phyloP scores from a whole-genome alignment of 2,329 filamentous ascomycete species.

The Mycosphaerelloides madeirae region DNA sequence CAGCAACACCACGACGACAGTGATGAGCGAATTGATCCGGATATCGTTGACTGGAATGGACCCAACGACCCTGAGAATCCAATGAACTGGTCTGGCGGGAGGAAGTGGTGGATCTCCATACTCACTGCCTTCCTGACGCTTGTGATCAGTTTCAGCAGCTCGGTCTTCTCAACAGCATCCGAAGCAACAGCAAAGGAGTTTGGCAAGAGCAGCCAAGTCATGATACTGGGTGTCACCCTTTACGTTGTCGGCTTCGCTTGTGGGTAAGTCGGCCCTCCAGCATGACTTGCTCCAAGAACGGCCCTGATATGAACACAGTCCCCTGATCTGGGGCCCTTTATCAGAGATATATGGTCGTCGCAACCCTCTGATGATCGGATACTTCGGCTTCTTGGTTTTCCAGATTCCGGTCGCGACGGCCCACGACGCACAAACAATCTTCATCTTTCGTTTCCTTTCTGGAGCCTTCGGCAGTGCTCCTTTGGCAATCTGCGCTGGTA shows the following conservation, averaged over 20 bases:
- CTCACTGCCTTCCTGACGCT: conserved; percentile 15
- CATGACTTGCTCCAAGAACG: background rate
- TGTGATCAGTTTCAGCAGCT: conserved; percentile 52
- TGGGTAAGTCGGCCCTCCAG: conserved; percentile 2
- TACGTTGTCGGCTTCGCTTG: conserved; percentile 26
- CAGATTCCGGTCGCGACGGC: conserved; percentile 52
- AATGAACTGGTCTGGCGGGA: conserved; percentile 39
- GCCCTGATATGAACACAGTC: conserved; percentile 28
- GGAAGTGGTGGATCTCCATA: conserved; percentile 33
- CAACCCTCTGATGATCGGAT: conserved; percentile 29
- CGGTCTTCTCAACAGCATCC: conserved; percentile 12
- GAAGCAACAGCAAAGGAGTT: conserved; percentile 12
- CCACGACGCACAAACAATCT: conserved; percentile 49
- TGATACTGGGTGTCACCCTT: conserved; percentile 18
- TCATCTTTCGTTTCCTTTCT: conserved; percentile 50
- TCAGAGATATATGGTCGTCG: conserved; percentile 54
- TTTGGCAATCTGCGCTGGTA: conserved; percentile 48
- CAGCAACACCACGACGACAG: conserved; percentile 9
- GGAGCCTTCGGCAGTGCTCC: conserved; percentile 48
- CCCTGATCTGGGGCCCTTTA: conserved; percentile 7
- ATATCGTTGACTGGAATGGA: conserved; percentile 16
- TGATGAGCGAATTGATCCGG: conserved; percentile 4
- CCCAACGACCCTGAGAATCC: conserved; percentile 41
- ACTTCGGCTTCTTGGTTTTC: conserved; percentile 47
- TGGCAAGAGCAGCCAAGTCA: conserved; percentile 17